Base-by-base conservation (phyloP, 164 flowering plant species). In the Vitis amurensis region DNA sequence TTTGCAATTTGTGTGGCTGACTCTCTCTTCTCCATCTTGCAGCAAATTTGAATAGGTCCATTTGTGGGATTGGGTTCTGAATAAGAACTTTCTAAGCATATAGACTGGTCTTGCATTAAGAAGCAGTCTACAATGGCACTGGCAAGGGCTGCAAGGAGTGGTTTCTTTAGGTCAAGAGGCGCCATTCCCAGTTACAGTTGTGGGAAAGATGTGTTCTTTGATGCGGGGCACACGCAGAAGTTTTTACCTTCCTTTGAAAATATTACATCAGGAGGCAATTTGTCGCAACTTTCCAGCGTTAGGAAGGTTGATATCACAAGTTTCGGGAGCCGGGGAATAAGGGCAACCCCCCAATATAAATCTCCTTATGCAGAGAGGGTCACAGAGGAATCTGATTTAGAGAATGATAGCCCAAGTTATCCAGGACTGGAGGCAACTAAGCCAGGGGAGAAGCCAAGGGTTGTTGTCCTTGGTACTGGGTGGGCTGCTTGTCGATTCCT, bases 401-500 rank as follows among this genome's bases (percentile, higher is more conserved):
- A 84, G 56, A 2, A 27, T 30, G 81, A 83, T 0, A 71, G 74
- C 15, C 64, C 55, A 14, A 77, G 50, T 48, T 80, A 75, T 70
- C 79, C 87, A 2, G 89, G 88, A 13, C 79, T 91, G 47, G 91
- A 81, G 57, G 79, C 92, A 13, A 93, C 97, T 14, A 87, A 82
- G 71, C 87, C 87, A 6, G 84, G 88, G 9, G 91, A 87, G 68
- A 91, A 93, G 84, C 91, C 97, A 3, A 85, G 97, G 72, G 92
- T 93, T 16, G 97, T 91, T 37, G 94, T 93, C 64, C 83, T 91
- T 55, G 97, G 97, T 3, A 80, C 91, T 31, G 97, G 93, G 14
- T 93, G 98, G 98, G 97, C 86, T 57, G 94, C 91, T n/a, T 90
- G 97, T 66, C 76, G 98, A 64, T 88, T 93, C 74, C 82, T 90